Evolutionary conservation across 352 stramenopile genomes (phyloP).

Genomic region (Stephanocyclus meneghinianus): DNA sequence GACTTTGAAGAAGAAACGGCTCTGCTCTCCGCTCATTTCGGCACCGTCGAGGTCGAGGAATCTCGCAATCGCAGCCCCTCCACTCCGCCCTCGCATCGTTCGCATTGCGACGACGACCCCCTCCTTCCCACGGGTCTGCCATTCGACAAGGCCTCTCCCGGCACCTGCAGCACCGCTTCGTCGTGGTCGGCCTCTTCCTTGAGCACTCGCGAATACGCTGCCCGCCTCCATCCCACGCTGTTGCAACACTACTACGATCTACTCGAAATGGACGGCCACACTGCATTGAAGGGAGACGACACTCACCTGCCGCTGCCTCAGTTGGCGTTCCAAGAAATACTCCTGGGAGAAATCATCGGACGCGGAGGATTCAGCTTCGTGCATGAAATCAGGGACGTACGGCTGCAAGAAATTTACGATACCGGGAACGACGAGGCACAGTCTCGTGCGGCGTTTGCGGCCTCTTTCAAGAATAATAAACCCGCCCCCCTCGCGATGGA

Average conservation of each 20-base stretch:
- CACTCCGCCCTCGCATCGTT: neutral
- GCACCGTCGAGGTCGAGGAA: neutral
- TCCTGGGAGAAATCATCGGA: conserved; percentile 65
- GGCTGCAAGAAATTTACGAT: conserved; percentile 75
- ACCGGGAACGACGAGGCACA: conserved; percentile 56
- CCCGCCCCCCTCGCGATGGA: neutral
- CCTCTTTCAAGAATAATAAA: neutral
- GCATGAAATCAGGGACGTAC: conserved; percentile 64
- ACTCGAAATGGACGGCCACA: conserved; percentile 7
- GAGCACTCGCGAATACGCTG: conserved; percentile 24
- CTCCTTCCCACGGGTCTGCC: neutral
- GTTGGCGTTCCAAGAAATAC: conserved; percentile 57
- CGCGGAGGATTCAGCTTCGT: conserved; percentile 78
- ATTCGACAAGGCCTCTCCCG: conserved; percentile 3
- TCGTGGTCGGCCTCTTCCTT: neutral
- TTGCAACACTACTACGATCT: conserved; percentile 46
- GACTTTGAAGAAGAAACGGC: neutral
- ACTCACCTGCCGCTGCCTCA: conserved; percentile 3
- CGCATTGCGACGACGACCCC: neutral
- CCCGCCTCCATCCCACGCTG: conserved; percentile 27
- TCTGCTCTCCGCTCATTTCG: neutral
- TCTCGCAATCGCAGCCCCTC: neutral
- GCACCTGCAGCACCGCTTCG: conserved; percentile 8
- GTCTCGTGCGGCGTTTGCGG: conserved; percentile 53
- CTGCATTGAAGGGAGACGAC: neutral